These are phyloP conservation scores for Phoma sp. DNA, from an alignment of 2,329 filamentous ascomycete species.

Conservation along the genomic window DNA sequence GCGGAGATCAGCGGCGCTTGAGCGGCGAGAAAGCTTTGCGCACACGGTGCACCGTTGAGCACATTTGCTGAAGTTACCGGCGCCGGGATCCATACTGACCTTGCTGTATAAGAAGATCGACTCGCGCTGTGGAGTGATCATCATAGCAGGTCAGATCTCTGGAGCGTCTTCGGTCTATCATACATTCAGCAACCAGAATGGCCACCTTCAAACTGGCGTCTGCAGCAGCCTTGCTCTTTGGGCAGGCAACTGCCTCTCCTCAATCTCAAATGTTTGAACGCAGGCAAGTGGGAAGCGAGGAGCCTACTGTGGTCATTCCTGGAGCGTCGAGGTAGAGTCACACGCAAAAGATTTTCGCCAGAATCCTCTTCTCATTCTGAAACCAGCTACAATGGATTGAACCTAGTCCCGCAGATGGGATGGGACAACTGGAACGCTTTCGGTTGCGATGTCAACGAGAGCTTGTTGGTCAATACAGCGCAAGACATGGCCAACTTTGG, in stretches of 20 bases:
- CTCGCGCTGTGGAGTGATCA: neutral
- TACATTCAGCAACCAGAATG: conserved; percentile 1
- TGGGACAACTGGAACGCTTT: conserved; percentile 48
- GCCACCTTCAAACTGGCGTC: conserved; percentile 12
- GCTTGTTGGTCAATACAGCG: conserved; percentile 55
- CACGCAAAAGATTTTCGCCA: no score
- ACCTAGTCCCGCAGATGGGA: conserved; percentile 48
- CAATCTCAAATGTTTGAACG: conserved; percentile 13
- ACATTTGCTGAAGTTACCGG: neutral
- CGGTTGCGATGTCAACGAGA: conserved; percentile 55
- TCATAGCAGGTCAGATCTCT: conserved; percentile 1
- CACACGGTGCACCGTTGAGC: neutral
- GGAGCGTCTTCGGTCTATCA: neutral
- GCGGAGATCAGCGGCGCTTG: neutral
- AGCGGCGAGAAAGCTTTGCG: neutral
- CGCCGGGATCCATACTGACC: neutral
- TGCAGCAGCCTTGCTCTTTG: conserved; percentile 12
- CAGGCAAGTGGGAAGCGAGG: conserved; percentile 12
- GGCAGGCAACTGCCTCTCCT: conserved; percentile 9
- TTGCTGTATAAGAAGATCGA: conserved; percentile 6
- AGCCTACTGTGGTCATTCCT: conserved; percentile 8
- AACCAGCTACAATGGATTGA: conserved; percentile 43
- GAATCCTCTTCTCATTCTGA: no score
- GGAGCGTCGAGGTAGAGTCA: conserved; percentile 6
- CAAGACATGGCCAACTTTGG: conserved; percentile 54